phyloP scores from a whole-genome alignment of 2,329 filamentous ascomycete genomes.

The Penicillium thymicola region DNA sequence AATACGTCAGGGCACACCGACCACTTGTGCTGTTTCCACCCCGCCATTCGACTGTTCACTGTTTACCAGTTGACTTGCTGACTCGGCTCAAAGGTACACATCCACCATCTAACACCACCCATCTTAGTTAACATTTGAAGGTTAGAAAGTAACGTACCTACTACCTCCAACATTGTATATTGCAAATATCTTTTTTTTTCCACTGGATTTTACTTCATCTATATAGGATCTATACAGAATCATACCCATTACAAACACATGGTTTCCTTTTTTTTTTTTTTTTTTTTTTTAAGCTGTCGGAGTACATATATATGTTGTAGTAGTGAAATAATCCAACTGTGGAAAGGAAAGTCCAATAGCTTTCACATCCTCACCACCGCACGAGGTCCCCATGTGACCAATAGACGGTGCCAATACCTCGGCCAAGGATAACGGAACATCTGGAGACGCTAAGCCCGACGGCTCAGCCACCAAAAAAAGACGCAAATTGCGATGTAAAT shows the following conservation, averaged over 20 bases:
- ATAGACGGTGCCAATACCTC: neutral
- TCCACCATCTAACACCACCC: neutral
- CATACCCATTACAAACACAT: too few species aligned
- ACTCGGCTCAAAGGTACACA: neutral
- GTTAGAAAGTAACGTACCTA: neutral
- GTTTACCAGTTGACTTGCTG: neutral
- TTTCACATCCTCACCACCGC: neutral
- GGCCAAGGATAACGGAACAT: neutral
- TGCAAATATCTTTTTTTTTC: neutral
- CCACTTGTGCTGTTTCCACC: conserved; percentile 25
- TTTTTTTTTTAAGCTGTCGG: neutral
- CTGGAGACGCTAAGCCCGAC: conserved; percentile 2
- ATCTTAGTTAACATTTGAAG: neutral
- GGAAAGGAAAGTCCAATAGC: neutral
- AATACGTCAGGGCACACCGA: conserved; percentile 24
- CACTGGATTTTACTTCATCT: neutral
- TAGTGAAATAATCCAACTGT: neutral
- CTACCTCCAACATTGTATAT: neutral
- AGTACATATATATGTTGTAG: neutral
- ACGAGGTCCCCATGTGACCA: neutral
- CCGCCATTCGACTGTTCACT: conserved; percentile 4
- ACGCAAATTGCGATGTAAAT: neutral
- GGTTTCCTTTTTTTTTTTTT: neutral
- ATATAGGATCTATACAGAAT: neutral
- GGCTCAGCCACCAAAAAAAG: conserved; percentile 6